These are phyloP conservation scores for Tremellales sp. DNA, from an alignment of 1,284 basidiomycete species.

Conservation along the genomic window DNA sequence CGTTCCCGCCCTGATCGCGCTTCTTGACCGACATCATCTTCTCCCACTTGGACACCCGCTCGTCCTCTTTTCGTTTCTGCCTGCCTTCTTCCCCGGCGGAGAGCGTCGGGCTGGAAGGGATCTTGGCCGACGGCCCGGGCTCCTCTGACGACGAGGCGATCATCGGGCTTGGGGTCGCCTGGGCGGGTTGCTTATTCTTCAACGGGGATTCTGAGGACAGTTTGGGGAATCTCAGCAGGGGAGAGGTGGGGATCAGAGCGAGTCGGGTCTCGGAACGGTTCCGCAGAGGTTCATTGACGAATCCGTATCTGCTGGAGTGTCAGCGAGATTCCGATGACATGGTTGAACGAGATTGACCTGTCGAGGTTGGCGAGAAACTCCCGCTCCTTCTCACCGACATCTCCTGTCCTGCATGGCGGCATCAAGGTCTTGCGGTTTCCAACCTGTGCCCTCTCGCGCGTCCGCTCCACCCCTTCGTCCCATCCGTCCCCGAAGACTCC, in stretches of 20 bases:
- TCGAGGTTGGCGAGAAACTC: slow-evolving; percentile 68
- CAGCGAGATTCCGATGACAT: slow-evolving; percentile 11
- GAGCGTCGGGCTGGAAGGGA: not conserved
- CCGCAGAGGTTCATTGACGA: slow-evolving; percentile 63
- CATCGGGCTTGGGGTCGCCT: slow-evolving; percentile 27
- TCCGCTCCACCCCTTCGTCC: slow-evolving; percentile 85
- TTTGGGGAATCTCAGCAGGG: slow-evolving; percentile 61
- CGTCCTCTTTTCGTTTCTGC: slow-evolving; percentile 57
- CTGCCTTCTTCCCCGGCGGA: slow-evolving; percentile 11
- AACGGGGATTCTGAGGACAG: slow-evolving; percentile 50
- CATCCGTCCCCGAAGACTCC: slow-evolving; percentile 90
- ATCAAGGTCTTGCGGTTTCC: slow-evolving; percentile 52
- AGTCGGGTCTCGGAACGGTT: slow-evolving; percentile 64
- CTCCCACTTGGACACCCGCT: slow-evolving; percentile 79
- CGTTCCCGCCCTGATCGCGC: slow-evolving; percentile 71
- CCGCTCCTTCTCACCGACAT: slow-evolving; percentile 56
- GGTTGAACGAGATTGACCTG: slow-evolving; percentile 56
- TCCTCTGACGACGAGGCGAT: slow-evolving; percentile 5
- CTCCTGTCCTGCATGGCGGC: slow-evolving; percentile 49
- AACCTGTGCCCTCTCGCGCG: slow-evolving; percentile 62
- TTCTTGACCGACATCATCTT: slow-evolving; percentile 67
- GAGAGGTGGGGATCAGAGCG: slow-evolving; percentile 60
- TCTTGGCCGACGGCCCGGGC: slow-evolving; percentile 3
- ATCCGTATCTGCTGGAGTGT: slow-evolving; percentile 66
- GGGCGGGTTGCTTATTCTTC: slow-evolving; percentile 29